A percentile compares a stretch with the other conserved stretches of the same genome.
phyloP scores from a whole-genome alignment of 1,139 yeast genomes.

The Zhuliangozyma blackwelliae region DNA sequence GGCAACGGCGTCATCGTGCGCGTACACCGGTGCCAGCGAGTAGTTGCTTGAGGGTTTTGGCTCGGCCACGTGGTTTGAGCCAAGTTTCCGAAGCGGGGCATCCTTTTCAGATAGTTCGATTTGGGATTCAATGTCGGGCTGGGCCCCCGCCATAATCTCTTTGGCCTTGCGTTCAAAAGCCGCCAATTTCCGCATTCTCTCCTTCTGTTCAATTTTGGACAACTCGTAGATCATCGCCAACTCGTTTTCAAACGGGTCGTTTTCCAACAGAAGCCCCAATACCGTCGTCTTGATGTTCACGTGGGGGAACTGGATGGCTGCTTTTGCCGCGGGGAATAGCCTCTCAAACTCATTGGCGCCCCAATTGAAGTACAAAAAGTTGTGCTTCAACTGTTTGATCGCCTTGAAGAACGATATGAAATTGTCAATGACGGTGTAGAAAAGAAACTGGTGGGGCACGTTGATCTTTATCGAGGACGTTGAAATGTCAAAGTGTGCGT shows the following conservation, averaged over 20 bases:
- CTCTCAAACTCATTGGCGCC: slow-evolving; percentile 35
- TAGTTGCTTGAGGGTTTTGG: too few species aligned
- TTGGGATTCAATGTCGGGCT: slow-evolving; percentile 16
- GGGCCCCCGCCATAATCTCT: slow-evolving; percentile 13
- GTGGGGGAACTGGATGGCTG: slow-evolving; percentile 27
- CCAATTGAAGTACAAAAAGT: slow-evolving; percentile 40
- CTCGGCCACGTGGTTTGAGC: too few species aligned
- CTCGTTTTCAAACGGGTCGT: slow-evolving; percentile 43
- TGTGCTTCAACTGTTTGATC: slow-evolving; percentile 48
- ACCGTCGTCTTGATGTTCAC: slow-evolving; percentile 26
- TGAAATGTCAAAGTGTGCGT: slow-evolving; percentile 18
- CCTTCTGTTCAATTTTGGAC: slow-evolving; percentile 35
- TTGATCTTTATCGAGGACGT: slow-evolving; percentile 30
- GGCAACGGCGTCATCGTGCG: too few species aligned
- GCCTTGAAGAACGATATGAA: slow-evolving; percentile 59
- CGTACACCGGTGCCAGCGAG: too few species aligned
- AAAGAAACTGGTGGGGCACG: slow-evolving; percentile 60
- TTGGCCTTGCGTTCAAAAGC: slow-evolving; percentile 27
- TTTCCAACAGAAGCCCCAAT: slow-evolving; percentile 36
- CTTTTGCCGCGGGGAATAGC: slow-evolving; percentile 30
- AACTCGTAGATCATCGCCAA: slow-evolving; percentile 34
- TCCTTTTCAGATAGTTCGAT: slow-evolving; percentile 11
- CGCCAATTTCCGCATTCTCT: slow-evolving; percentile 25
- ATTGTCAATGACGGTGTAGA: slow-evolving; percentile 65
- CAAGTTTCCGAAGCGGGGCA: slow-evolving; percentile 2